Conservation (phyloP, 2,329 filamentous ascomycete genomes). For the Sclerotinia sclerotiorum region DNA sequence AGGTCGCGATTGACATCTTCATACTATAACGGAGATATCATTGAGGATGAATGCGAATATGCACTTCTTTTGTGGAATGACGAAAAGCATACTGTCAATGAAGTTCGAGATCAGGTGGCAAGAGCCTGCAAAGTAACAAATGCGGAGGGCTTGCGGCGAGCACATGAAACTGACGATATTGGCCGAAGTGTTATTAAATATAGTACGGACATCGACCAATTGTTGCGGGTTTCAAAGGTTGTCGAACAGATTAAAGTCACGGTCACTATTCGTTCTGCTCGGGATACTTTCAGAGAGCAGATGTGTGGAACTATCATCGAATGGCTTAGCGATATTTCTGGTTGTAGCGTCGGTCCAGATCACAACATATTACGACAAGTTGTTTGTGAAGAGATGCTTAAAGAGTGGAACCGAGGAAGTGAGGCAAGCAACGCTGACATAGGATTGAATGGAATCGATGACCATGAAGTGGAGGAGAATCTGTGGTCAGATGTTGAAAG, state of each 20-base stretch:
- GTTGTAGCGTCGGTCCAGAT: constrained; percentile 81
- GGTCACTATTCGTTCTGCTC: constrained; percentile 86
- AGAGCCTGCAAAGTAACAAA: constrained; percentile 77
- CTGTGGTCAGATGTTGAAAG: constrained; percentile 29
- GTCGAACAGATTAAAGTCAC: constrained; percentile 96
- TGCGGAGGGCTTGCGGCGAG: constrained; percentile 69
- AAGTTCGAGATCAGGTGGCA: constrained; percentile 87
- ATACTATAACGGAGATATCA: constrained; percentile 68
- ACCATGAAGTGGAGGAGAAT: constrained; percentile 61
- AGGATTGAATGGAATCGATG: constrained; percentile 76
- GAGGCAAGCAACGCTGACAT: constrained; percentile 75
- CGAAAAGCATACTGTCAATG: constrained; percentile 93
- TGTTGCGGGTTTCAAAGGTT: constrained; percentile 77
- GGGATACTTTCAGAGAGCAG: constrained; percentile 94
- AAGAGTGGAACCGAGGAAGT: constrained; percentile 84
- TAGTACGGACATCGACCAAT: constrained; percentile 65
- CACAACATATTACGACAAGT: constrained; percentile 74
- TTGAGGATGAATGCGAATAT: constrained; percentile 69
- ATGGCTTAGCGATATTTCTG: constrained; percentile 91
- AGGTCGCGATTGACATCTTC: constrained; percentile 73
- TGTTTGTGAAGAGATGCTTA: constrained; percentile 89
- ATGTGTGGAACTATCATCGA: constrained; percentile 99
- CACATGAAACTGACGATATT: constrained; percentile 84
- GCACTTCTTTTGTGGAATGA: constrained; percentile 94
- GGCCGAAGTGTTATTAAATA: constrained; percentile 85